Percentiles rank a stretch among this genome's conserved stretches.
Evolutionary conservation across 2,329 filamentous ascomycete genomes (phyloP).

Genomic region (Colletotrichum sp.): DNA sequence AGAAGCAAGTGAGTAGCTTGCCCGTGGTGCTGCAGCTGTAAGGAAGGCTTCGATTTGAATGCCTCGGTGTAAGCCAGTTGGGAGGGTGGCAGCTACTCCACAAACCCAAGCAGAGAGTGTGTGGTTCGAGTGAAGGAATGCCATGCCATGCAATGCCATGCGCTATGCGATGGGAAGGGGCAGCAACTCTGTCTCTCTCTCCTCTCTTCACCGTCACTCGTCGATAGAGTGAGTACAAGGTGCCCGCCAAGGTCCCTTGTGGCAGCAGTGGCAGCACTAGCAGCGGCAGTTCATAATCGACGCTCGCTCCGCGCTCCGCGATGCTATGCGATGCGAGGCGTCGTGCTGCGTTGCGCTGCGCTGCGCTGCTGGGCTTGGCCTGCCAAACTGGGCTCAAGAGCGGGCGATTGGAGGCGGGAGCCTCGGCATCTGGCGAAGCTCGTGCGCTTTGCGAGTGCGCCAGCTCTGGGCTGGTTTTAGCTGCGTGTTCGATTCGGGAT

Average conservation of each 20-base stretch:
- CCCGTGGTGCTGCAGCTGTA: not conserved
- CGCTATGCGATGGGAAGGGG: not conserved
- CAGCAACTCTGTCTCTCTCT: not conserved
- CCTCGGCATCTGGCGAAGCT: slow-evolving; percentile 20
- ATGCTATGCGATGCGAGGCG: not conserved
- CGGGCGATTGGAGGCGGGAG: not conserved
- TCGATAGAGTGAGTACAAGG: not conserved
- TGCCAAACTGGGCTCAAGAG: not conserved
- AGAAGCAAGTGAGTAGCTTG: not conserved
- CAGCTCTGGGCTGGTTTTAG: not conserved
- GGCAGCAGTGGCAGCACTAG: not conserved
- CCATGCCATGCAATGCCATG: not conserved
- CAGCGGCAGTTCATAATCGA: not conserved
- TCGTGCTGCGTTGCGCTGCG: not conserved
- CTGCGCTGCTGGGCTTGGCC: not conserved
- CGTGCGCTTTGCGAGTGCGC: slow-evolving; percentile 3
- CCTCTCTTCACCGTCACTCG: not conserved
- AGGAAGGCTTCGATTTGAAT: not conserved
- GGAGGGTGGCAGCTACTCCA: not conserved
- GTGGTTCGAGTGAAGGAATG: not conserved
- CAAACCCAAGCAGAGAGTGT: not conserved
- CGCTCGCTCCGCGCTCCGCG: not conserved
- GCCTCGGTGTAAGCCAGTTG: slow-evolving; percentile 9
- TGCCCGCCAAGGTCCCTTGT: not conserved
- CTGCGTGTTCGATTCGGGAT: not conserved